Evolutionary conservation across 2,329 filamentous ascomycete genomes (phyloP), one percentile per base, ranked within the genome.

Genomic region (Triangularia verruculosa): DNA sequence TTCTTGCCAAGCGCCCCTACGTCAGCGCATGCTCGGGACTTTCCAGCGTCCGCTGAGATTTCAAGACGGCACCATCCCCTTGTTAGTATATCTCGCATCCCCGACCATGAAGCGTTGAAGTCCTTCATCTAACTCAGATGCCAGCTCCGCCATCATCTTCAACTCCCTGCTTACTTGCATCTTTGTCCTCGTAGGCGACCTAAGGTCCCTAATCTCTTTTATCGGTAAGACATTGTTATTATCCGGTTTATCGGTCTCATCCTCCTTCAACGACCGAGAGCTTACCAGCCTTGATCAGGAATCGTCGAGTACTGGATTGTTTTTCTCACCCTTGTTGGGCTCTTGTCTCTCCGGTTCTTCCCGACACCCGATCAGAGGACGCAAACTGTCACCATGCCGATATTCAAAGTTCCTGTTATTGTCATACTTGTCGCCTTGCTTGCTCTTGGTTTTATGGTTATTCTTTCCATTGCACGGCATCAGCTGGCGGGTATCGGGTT

Each of bases 251-350:
- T 4, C 52, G 27, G 9, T 24, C 17, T 28, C 22, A 56, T 8
- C 6, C 55, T 24, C 25, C 6, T 55, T 53, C 6, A 12, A 28
- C n/a, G 22, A 43, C 5, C 9, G 27, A 28, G 27, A 28, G 27
- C 27, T 28, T 28, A 28, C 27, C 27, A 28, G 27, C 27, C 27
- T 28, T 28, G 27, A 25, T 32, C 25, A 62, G 60, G 60, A 5
- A 62, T 62, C 24, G 34, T 62, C 60, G 60, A 62, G 34, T 62
- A 62, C 24, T 27, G 53, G 20, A 55, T 62, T 12, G 60, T 62
- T 17, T 57, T 62, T 15, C 34, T 62, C 13, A 62, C 53, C n/a
- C 54, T 62, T 25, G 20, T 62, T 9, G 60, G 60, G 7, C 53
- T 62, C 22, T 20, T 62, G 24, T 62, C 22, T 9, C 60, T 62